These are phyloP conservation scores for Jatropha multifida DNA, from an alignment of 441 rosid genomes.

Conservation along the genomic window DNA sequence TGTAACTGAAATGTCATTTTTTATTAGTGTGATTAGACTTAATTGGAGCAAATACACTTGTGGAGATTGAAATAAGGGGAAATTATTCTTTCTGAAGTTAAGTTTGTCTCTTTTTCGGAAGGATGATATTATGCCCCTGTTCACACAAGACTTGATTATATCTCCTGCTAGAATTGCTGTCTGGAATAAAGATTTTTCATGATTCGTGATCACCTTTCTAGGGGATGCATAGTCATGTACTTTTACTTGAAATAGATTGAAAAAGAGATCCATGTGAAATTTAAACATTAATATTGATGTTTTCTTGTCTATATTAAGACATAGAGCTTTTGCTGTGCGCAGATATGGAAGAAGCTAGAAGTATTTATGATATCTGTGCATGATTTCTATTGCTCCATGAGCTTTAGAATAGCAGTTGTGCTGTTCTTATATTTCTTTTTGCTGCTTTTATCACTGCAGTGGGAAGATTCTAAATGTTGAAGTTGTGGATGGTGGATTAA, in stretches of 20 bases:
- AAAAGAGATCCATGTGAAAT: background rate
- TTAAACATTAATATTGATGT: background rate
- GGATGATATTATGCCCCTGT: background rate
- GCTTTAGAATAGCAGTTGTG: background rate
- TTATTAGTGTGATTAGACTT: background rate
- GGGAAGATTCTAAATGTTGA: constrained; percentile 71
- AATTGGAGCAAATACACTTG: background rate
- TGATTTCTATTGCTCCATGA: background rate
- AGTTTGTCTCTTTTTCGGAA: background rate
- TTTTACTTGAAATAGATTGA: background rate
- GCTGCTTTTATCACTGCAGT: constrained; percentile 33
- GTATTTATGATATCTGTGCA: background rate
- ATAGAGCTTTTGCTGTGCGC: background rate
- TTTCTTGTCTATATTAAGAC: constrained; percentile 5
- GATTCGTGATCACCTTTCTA: background rate
- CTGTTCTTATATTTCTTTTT: background rate
- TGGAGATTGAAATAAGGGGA: background rate
- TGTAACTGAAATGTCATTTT: background rate
- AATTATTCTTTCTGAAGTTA: background rate
- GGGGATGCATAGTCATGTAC: background rate
- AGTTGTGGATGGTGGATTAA: constrained; percentile 88
- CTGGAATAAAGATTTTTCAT: background rate
- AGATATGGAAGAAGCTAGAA: background rate
- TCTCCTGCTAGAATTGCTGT: constrained; percentile 1
- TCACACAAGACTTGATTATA: background rate